Base-by-base conservation (phyloP, 2,329 filamentous ascomycete species). In the Chaetomiaceae sp. region DNA sequence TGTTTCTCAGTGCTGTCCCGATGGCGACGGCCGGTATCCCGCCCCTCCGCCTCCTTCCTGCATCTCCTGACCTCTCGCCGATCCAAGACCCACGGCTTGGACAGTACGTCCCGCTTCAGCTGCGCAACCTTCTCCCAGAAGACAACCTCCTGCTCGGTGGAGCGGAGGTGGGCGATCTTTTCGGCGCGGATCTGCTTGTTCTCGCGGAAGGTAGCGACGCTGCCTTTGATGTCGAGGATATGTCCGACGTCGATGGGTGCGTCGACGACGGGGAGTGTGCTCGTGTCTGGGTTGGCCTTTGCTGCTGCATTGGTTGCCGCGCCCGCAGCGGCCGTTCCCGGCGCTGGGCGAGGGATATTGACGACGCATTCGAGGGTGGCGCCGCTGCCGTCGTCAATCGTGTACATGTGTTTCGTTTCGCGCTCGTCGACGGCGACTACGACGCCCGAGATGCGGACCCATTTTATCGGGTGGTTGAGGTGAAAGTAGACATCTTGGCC, bases 391-490 rank as follows among this genome's bases (percentile, higher is more conserved):
- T 87, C 84, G 61, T 87, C 84, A n/a, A 87, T 66, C 2, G 77
- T 83, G 61, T 78, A 83, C 37, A 80, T 69, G 40, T 71, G 73
- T 33, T 72, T 72, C 33, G 69, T 69, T 33, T 63, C 58, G 52
- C 73, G 78, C 20, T 82, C 75, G 58, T 82, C 77, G 33, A 83
- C 70, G 12, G 79, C 81, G 51, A 91, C 83, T 20, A 92, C 77
- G 8, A 90, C 69, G 27, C 89, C 89, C 7, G 83, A 78, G 29
- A 91, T 69, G 57, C 85, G 83, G 49, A 88, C 80, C 81, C 85
- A 91, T 76, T 83, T 82, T 61, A 92, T 82, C 0, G 88, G 88
- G 60, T 91, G 83, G 67, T 91, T 91, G 46, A 76, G 69, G 71
- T 84, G 77, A 68, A 91, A 90, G 65, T 77, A 85, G 31, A 85